phyloP scores from a whole-genome alignment of 2,329 filamentous ascomycete species.

The Cladosporium colombiae region DNA sequence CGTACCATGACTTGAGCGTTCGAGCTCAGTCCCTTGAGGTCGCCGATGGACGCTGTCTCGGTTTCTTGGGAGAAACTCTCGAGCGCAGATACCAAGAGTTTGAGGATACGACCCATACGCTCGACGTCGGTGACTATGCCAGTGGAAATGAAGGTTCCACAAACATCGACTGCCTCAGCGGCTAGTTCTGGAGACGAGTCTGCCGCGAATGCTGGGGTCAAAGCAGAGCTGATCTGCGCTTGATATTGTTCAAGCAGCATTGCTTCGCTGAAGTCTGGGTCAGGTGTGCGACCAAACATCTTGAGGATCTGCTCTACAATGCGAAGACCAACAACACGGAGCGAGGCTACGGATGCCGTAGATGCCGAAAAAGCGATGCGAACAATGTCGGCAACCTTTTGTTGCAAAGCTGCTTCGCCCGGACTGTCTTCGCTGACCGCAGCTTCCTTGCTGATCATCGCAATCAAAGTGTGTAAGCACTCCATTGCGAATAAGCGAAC shows the following conservation, averaged over 20 bases:
- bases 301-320: conserved; percentile 92
- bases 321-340: conserved; percentile 86
- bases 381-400: conserved; percentile 85
- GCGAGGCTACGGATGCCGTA: conserved; percentile 85
- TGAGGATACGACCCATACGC: conserved; percentile 97
- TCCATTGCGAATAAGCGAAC: conserved; percentile 92
- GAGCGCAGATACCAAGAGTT: conserved; percentile 83
- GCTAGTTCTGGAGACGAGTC: conserved; percentile 96
- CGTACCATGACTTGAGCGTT: conserved; percentile 99
- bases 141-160: conserved; percentile 95
- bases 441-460: conserved; percentile 75
- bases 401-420: conserved; percentile 77
- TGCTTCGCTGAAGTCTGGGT: conserved; percentile 96
- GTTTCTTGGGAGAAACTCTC: conserved; percentile 84
- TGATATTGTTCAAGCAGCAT: conserved; percentile 97
- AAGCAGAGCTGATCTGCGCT: conserved; percentile 92
- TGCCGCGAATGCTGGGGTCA: conserved; percentile 92
- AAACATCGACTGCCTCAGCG: conserved; percentile 94
- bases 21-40: conserved; percentile 86
- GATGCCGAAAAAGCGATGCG: conserved; percentile 97
- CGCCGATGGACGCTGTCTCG: conserved; percentile 84
- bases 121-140: conserved; percentile 97
- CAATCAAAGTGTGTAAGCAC: conserved; percentile 80
- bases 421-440: conserved; percentile 75
- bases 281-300: conserved; percentile 92